phyloP scores from a whole-genome alignment of 208 protist species.

The Leptomonas pyrrhocoris region DNA sequence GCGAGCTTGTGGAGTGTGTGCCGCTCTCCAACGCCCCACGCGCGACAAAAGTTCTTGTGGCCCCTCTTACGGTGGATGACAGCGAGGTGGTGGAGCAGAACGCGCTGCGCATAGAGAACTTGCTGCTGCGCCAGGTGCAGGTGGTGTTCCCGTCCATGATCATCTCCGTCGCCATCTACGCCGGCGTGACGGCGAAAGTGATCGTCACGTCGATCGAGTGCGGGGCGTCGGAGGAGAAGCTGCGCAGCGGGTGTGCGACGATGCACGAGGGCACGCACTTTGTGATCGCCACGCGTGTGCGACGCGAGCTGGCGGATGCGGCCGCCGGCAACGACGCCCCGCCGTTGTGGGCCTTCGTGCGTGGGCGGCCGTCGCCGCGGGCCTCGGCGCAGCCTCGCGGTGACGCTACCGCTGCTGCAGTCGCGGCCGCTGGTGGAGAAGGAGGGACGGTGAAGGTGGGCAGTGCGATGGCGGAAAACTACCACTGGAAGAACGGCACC shows the following conservation, averaged over 20 bases:
- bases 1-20: constrained; percentile 59
- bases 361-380: constrained; percentile 24
- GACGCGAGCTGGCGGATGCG: constrained; percentile 29
- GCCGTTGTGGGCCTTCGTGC: constrained; percentile 66
- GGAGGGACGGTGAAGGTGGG: constrained; percentile 9
- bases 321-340: background rate
- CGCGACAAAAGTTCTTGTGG: constrained; percentile 79
- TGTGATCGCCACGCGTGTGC: constrained; percentile 75
- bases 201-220: constrained; percentile 70
- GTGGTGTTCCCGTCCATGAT: constrained; percentile 82
- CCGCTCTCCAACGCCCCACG: constrained; percentile 43
- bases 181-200: constrained; percentile 68
- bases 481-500: constrained; percentile 54
- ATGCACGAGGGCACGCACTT: constrained; percentile 89
- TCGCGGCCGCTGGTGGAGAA: constrained; percentile 1
- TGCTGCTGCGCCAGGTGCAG: constrained; percentile 84
- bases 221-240: constrained; percentile 33
- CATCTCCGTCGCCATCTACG: constrained; percentile 72
- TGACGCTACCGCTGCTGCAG: no score
- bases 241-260: constrained; percentile 55
- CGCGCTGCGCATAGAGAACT: constrained; percentile 76
- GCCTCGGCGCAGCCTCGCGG: background rate
- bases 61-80: constrained; percentile 86
- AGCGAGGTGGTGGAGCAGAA: constrained; percentile 94
- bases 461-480: constrained; percentile 37